Base-by-base conservation (phyloP, 2,329 filamentous ascomycete species). In the Paracoccidioides brasiliensis region DNA sequence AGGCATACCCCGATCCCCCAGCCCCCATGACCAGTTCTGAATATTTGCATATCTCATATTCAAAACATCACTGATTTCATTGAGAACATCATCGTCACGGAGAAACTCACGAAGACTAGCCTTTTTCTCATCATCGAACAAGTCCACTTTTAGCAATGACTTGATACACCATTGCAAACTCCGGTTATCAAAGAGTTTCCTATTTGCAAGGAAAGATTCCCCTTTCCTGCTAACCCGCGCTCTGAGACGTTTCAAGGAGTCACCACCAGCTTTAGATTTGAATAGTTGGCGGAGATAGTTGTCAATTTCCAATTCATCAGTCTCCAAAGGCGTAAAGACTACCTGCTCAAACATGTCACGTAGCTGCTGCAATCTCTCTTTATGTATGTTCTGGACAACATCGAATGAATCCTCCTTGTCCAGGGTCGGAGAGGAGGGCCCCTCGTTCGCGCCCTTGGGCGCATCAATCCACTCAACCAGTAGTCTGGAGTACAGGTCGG, bases 61-160 rank as follows among this genome's bases (percentile, higher is more conserved):
- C 38, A 75, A 55, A 1, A 75, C 72, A 56, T 74, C 71, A 1
- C 67, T 67, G 42, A 76, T 74, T 61, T 76, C 73, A 5, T 64
- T 63, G 40, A 74, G 64, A 10, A 72, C 70, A 0, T 71, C 65
- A 1, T 67, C 60, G 57, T 68, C 74, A 53, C 67, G 59, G 28
- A 72, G 61, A 50, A 75, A 73, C 28, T 72, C 70, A 38, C 66
- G 64, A 30, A 75, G 61, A 6, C 70, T 68, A 28, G 65, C 66
- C 43, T 70, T 68, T 59, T 74, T 75, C 51, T 71, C 71, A 41
- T 75, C 72, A 41, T 69, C 72, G 22, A 75, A 66, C 41, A 74
- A 65, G 49, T 74, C 70, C 52, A 71, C 70, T 6, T 66, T 67
- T 38, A 74, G 57, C 5, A 75, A 64, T 4, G 71, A 72, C 33